Evolutionary conservation across 73 alveolate genomes (phyloP), one percentile per base, ranked within the genome.

Genomic region (Urostyla sp.): DNA sequence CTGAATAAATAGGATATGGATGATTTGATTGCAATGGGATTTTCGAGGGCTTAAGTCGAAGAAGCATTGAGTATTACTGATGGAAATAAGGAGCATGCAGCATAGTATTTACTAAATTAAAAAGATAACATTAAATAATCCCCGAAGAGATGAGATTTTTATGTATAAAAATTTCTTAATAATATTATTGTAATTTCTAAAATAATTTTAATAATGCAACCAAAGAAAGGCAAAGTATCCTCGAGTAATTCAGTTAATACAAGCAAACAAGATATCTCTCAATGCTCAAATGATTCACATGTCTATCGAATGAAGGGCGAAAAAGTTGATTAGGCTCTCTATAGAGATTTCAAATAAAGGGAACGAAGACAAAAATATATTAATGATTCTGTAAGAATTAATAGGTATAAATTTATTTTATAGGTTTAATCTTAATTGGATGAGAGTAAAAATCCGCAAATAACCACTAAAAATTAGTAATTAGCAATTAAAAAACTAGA

Each of bases 1-100:
- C 59, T 55, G 44, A 80, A 73, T 32, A 90, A 79, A 53, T 56
- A 58, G 10, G 87, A 83, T 30, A 59, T 90, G 10, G 43, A 67
- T 48, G 59, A 69, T 32, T 54, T 90, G 35, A 51, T 87, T 30
- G 75, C 66, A 23, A 32, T 90, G 66, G 92, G 94, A 3, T 32
- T 32, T 0, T 76, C 61, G 40, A 58, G 83, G 57, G 84, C 40
- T 23, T 54, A 79, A 49, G 91, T 80, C 16, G 84, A 72, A 23
- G 63, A 55, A 54, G 96, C 92, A 20, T 37, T 90, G 50, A 78
- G 52, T 15, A 66, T 66, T 1, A 6, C 30, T 16, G 80, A 66
- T 44, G 80, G 80, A 1, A 45, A 43, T 28, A 66, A 66, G 66
- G 80, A 66, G 44, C 80, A 66, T 66, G 80, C 80, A 21, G 80